Percentiles rank a stretch among this genome's conserved stretches.
Evolutionary conservation across 2,329 filamentous ascomycete genomes (phyloP).

Genomic region (Dothideomycetidae sp.): DNA sequence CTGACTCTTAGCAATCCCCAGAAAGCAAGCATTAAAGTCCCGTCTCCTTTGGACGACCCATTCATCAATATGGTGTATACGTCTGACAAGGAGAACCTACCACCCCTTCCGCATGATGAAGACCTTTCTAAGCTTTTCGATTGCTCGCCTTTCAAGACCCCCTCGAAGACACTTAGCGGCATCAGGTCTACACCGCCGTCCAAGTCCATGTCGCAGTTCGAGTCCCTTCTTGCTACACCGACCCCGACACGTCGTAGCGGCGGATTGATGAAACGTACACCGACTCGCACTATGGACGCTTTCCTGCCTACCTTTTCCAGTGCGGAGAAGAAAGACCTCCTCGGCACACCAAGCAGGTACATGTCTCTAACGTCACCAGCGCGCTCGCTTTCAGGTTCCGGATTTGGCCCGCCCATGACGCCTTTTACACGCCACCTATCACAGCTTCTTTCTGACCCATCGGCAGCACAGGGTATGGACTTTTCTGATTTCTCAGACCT

Average conservation of each 20-base stretch:
- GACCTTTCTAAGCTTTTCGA: conserved; percentile 51
- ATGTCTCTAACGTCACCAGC: conserved; percentile 13
- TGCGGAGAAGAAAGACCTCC: conserved; percentile 14
- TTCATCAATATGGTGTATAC: conserved; percentile 24
- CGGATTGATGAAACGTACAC: conserved; percentile 18
- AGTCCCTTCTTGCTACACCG: conserved; percentile 33
- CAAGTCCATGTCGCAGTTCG: conserved; percentile 30
- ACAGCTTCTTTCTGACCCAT: conserved; percentile 44
- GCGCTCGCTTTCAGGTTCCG: conserved; percentile 23
- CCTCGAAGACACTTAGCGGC: conserved; percentile 24
- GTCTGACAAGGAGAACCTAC: conserved; percentile 45
- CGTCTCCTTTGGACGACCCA: conserved; percentile 10
- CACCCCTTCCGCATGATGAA: conserved; percentile 32
- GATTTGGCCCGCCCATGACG: conserved; percentile 27
- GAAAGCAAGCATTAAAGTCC: no score
- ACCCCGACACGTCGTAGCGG: conserved; percentile 25
- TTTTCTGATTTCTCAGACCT: no score
- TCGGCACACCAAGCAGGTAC: conserved; percentile 6
- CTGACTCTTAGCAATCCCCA: conserved; percentile 11
- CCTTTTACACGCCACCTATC: conserved; percentile 50
- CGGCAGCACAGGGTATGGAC: no score
- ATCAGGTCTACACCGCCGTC: conserved; percentile 51
- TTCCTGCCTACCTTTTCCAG: conserved; percentile 22
- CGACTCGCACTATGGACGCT: conserved; percentile 22
- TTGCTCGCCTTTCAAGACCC: conserved; percentile 40